phyloP scores from a whole-genome alignment of 495 filamentous ascomycete species.

The Mytilinidion resinicola region DNA sequence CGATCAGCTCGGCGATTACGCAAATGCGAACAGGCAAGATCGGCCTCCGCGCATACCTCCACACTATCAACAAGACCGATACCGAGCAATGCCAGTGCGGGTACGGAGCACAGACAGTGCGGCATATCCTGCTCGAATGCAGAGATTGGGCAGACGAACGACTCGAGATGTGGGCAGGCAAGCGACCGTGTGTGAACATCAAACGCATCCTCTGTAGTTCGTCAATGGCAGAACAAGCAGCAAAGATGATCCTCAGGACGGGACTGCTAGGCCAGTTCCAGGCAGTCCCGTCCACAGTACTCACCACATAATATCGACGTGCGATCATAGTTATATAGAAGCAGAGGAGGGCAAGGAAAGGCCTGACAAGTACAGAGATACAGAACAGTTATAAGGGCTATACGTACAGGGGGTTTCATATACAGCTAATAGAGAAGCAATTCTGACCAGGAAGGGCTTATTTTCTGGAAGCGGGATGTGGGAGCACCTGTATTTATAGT shows the following conservation, averaged over 20 bases:
- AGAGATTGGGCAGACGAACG: constrained; percentile 29
- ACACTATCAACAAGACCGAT: constrained; percentile 30
- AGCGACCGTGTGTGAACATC: constrained; percentile 5
- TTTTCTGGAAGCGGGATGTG: constrained; percentile 12
- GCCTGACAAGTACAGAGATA: not conserved
- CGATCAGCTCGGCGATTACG: not conserved
- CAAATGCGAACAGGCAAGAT: not conserved
- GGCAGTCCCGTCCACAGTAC: not conserved
- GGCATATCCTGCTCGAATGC: constrained; percentile 35
- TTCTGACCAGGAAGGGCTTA: not conserved
- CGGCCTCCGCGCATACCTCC: constrained; percentile 27
- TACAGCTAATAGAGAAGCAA: too few species aligned
- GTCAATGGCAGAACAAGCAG: constrained; percentile 32
- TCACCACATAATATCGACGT: not conserved
- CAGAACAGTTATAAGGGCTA: constrained; percentile 2
- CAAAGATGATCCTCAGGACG: constrained; percentile 32
- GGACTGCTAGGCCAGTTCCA: constrained; percentile 24
- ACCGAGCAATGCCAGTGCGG: constrained; percentile 29
- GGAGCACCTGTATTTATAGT: constrained; percentile 29
- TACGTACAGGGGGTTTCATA: too few species aligned
- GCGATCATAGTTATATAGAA: not conserved
- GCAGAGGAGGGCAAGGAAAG: not conserved
- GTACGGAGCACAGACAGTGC: constrained; percentile 27
- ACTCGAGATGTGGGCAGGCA: constrained; percentile 29
- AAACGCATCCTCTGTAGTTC: constrained; percentile 24